phyloP scores from a whole-genome alignment of 192 early-diverging fungal genomes.

The Backusella macrospora region DNA sequence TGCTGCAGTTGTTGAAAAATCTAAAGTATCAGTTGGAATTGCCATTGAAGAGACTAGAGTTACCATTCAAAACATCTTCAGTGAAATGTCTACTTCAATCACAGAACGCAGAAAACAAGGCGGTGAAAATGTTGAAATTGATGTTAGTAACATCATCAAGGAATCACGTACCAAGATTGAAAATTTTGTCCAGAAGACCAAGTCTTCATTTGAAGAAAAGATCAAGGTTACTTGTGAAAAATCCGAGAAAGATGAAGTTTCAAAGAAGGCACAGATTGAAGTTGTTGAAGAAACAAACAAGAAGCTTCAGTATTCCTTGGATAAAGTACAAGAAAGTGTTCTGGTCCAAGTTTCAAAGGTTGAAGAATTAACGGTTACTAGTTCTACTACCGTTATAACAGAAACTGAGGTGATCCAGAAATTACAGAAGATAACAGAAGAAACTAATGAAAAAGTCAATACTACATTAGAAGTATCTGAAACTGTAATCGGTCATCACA shows the following conservation, averaged over 20 bases:
- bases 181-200: background rate
- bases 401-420: conserved; percentile 10
- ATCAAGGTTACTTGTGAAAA: conserved; percentile 1
- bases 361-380: conserved; percentile 10
- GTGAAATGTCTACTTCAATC: background rate
- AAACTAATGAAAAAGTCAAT: conserved; percentile 13
- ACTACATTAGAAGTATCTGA: conserved; percentile 11
- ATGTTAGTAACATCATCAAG: conserved; percentile 18
- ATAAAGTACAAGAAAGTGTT: conserved; percentile 10
- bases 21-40: conserved; percentile 18
- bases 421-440: background rate
- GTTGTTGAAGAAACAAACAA: conserved; percentile 3
- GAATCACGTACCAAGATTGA: conserved; percentile 10
- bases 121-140: conserved; percentile 14
- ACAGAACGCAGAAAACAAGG: conserved; percentile 21
- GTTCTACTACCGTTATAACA: background rate
- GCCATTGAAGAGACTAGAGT: conserved; percentile 12
- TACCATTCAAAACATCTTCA: conserved; percentile 8
- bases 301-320: conserved; percentile 9
- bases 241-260: background rate
- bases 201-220: conserved; percentile 2
- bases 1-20: background rate
- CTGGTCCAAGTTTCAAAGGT: conserved; percentile 17
- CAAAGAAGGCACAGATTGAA: background rate
- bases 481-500: conserved; percentile 18